These are phyloP conservation scores for Colletotrichum echinochloae DNA, from an alignment of 2,329 filamentous ascomycete species.

Conservation along the genomic window DNA sequence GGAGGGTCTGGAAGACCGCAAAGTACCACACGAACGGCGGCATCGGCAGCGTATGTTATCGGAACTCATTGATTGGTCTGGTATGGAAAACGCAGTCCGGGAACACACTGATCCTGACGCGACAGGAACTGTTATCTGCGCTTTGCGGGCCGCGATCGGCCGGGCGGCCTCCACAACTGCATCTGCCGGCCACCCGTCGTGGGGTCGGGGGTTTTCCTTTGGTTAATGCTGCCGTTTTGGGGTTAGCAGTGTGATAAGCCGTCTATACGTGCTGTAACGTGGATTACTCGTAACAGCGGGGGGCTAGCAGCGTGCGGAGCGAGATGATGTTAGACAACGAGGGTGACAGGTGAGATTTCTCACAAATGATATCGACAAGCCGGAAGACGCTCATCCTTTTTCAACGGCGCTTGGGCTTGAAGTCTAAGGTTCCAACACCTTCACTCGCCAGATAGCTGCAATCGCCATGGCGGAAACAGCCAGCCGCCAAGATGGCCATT, in stretches of 20 bases:
- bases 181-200: not conserved
- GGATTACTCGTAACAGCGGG: not conserved
- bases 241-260: constrained; percentile 13
- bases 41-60: not conserved
- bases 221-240: constrained; percentile 22
- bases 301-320: not conserved
- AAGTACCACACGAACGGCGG: not conserved
- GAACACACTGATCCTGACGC: not conserved
- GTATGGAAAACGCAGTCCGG: not conserved
- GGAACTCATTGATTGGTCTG: not conserved
- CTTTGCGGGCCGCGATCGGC: constrained; percentile 16
- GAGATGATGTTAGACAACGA: not conserved
- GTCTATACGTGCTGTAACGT: no score
- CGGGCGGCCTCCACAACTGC: constrained; percentile 5
- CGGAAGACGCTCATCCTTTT: not conserved
- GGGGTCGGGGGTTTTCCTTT: constrained; percentile 24
- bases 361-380: constrained; percentile 10
- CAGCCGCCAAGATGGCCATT: constrained; percentile 44
- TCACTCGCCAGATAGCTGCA: not conserved
- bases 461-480: not conserved
- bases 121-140: constrained; percentile 5
- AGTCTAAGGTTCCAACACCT: not conserved
- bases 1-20: not conserved
- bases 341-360: constrained; percentile 5
- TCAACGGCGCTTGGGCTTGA: not conserved